Conservation (phyloP, 768 basidiomycete species). For the Floccularia luteovirens region DNA sequence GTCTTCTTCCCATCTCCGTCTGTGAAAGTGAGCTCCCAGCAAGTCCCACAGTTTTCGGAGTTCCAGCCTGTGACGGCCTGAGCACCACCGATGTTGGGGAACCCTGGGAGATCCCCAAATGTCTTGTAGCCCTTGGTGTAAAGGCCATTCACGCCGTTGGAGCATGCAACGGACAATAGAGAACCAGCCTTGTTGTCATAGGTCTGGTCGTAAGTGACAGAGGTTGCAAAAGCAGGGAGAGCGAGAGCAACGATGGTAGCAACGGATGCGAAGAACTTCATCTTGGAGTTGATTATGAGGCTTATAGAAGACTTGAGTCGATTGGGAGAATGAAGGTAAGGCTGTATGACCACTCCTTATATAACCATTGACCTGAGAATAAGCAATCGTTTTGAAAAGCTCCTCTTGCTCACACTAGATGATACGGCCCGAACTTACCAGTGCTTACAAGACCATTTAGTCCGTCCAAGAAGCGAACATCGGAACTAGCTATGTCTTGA, state of each 20-base stretch:
- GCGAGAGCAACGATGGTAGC: slow-evolving; percentile 4
- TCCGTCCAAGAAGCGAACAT: no score
- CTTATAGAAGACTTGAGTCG: no score
- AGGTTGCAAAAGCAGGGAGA: slow-evolving; percentile 7
- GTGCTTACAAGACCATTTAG: no score
- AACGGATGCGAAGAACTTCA: neutral
- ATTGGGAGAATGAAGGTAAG: no score
- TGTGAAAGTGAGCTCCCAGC: slow-evolving; percentile 37
- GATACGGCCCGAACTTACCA: no score
- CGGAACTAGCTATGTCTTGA: no score
- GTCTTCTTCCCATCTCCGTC: slow-evolving; percentile 8
- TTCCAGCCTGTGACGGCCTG: slow-evolving; percentile 28
- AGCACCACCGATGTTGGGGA: slow-evolving; percentile 38
- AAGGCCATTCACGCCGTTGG: slow-evolving; percentile 37
- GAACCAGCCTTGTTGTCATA: slow-evolving; percentile 30
- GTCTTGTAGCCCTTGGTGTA: slow-evolving; percentile 26
- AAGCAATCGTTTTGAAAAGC: no score
- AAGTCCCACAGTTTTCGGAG: slow-evolving; percentile 34
- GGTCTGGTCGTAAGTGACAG: slow-evolving; percentile 25
- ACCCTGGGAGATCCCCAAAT: slow-evolving; percentile 31
- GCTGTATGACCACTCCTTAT: no score
- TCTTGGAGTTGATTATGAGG: no score
- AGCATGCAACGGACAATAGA: slow-evolving; percentile 36
- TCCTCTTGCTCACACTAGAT: no score
- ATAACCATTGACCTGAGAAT: no score